phyloP scores from a whole-genome alignment of 2,329 filamentous ascomycete species.

The Aspergillus viridinutans region DNA sequence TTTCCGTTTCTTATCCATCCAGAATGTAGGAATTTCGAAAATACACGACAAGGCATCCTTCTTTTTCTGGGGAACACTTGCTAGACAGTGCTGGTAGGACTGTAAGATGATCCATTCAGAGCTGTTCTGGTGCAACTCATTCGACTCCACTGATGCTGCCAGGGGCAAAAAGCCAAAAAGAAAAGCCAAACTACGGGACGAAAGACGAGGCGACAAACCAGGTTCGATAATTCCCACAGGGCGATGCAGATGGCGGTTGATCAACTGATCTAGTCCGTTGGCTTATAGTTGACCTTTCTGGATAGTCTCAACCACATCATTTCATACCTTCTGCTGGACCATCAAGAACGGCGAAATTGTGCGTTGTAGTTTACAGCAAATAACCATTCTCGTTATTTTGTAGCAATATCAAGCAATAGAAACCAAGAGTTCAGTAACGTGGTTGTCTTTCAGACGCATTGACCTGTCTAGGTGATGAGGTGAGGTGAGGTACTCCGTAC shows the following conservation, averaged over 20 bases:
- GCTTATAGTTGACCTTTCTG: not conserved
- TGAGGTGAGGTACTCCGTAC: not conserved
- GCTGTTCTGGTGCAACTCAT: constrained; percentile 1
- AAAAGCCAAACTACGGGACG: not conserved
- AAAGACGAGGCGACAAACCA: constrained; percentile 20
- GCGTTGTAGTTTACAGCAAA: not conserved
- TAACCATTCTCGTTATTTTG: not conserved
- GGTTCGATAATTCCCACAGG: constrained; percentile 3
- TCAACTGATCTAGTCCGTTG: not conserved
- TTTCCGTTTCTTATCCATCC: not conserved
- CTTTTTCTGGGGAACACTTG: not conserved
- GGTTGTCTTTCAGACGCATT: not conserved
- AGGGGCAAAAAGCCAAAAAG: constrained; percentile 10
- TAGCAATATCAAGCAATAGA: not conserved
- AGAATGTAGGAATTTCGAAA: not conserved
- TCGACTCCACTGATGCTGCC: constrained; percentile 8
- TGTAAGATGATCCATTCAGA: constrained; percentile 4
- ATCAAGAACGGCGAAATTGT: not conserved
- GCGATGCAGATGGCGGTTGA: not conserved
- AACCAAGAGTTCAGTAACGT: not conserved
- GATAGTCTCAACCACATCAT: not conserved
- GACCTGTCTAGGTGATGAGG: not conserved
- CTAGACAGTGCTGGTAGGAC: not conserved
- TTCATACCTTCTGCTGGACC: not conserved
- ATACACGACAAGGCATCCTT: not conserved